Evolutionary conservation across 345 rosid genomes (phyloP).

Genomic region (Eucalyptus erythrocorys): DNA sequence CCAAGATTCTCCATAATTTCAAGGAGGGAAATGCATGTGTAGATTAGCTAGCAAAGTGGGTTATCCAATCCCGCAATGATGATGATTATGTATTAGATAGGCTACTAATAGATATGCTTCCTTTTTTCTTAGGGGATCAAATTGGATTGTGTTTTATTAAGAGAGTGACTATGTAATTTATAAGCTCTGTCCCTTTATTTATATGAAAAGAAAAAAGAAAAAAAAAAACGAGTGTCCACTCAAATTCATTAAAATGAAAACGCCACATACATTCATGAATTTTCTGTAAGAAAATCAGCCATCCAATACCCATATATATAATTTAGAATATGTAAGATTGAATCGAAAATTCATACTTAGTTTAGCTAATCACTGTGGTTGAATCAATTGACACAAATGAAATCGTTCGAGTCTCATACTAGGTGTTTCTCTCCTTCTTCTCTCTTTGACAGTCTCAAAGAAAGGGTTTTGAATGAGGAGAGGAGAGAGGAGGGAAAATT

Average conservation of each 20-base stretch:
- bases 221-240: not conserved
- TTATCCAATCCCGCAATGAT: too few relatives aligned
- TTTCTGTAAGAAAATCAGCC: not conserved
- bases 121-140: too few relatives aligned
- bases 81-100: too few relatives aligned
- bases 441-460: not conserved
- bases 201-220: too few relatives aligned
- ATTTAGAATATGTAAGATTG: not conserved
- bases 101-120: too few relatives aligned
- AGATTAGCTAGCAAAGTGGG: too few relatives aligned
- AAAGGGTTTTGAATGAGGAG: not conserved
- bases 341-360: not conserved
- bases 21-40: too few relatives aligned
- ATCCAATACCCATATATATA: not conserved
- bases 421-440: not conserved
- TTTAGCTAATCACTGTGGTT: not conserved
- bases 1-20: too few relatives aligned
- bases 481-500: not conserved
- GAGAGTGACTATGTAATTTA: too few relatives aligned
- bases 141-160: too few relatives aligned
- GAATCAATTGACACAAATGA: not conserved
- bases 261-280: not conserved
- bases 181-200: too few relatives aligned
- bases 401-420: too few relatives aligned
- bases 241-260: not conserved